Conservation (phyloP, 2,329 filamentous ascomycete species). For the Rhinocladiella similis region DNA sequence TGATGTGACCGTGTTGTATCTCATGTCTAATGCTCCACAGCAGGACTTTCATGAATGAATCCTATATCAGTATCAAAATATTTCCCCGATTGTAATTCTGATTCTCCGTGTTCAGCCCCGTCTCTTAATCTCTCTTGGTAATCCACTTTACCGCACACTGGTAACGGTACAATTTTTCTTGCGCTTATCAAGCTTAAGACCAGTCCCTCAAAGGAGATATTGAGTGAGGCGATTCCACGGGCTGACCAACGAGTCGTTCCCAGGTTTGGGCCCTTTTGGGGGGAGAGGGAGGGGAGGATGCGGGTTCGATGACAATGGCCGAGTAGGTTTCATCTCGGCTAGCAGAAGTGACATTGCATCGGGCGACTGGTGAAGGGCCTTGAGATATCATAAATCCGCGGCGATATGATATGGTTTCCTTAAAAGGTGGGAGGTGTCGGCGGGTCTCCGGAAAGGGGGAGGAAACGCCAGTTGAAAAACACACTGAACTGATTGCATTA, state of each 20-base stretch:
- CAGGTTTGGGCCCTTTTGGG: not conserved
- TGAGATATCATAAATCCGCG: constrained; percentile 2
- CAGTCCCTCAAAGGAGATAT: not conserved
- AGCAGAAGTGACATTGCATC: not conserved
- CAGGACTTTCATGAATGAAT: not conserved
- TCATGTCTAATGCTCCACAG: not conserved
- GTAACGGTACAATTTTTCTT: not conserved
- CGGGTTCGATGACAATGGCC: constrained; percentile 1
- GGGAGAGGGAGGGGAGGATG: not conserved
- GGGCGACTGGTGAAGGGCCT: not conserved
- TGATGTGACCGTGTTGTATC: not conserved
- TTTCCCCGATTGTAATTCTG: constrained; percentile 1
- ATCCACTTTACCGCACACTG: not conserved
- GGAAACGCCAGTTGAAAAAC: not conserved
- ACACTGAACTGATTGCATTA: constrained; percentile 1
- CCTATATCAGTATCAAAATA: not conserved
- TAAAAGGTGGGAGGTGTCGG: not conserved
- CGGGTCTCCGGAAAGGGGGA: constrained; percentile 1
- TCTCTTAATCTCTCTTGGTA: constrained; percentile 2
- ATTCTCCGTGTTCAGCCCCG: not conserved
- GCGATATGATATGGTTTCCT: constrained; percentile 3
- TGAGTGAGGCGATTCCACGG: too few species aligned
- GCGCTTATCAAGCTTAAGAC: not conserved
- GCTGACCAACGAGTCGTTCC: too few species aligned
- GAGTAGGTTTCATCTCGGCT: constrained; percentile 1